Percentiles rank a stretch among this genome's conserved stretches.
These are phyloP conservation scores for Simmondsia chinensis DNA, from an alignment of 148 eudicot genomes.

Conservation along the genomic window DNA sequence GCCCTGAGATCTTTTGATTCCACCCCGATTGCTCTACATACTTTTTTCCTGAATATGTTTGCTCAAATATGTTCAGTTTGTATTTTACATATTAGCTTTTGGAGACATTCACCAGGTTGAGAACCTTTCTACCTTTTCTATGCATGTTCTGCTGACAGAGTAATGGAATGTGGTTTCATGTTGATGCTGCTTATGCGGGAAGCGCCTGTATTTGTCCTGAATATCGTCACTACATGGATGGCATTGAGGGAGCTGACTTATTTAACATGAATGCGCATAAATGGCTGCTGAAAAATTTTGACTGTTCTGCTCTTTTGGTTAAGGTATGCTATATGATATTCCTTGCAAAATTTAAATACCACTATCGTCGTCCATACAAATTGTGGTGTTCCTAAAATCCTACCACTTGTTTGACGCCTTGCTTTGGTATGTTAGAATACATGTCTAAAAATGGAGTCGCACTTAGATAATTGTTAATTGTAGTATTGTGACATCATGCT, in stretches of 20 bases:
- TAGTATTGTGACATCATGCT: no score
- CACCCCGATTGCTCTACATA: no score
- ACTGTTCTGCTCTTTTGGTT: slow-evolving; percentile 87
- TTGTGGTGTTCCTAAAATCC: not conserved
- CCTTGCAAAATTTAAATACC: slow-evolving; percentile 2
- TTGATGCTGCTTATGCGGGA: slow-evolving; percentile 97
- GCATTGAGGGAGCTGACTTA: slow-evolving; percentile 86
- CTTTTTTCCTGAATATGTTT: not conserved
- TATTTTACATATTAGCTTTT: not conserved
- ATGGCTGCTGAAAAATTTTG: slow-evolving; percentile 95
- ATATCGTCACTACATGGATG: slow-evolving; percentile 65
- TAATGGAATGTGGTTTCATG: slow-evolving; percentile 73
- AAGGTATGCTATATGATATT: slow-evolving; percentile 33
- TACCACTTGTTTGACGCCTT: not conserved
- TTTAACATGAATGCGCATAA: slow-evolving; percentile 93
- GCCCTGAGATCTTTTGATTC: no score
- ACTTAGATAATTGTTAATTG: no score
- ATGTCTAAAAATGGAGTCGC: no score
- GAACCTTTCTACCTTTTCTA: no score
- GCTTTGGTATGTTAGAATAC: no score
- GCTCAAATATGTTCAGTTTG: not conserved
- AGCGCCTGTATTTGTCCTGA: slow-evolving; percentile 98
- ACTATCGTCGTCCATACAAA: not conserved
- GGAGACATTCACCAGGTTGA: no score
- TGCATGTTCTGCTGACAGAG: slow-evolving; percentile 34